Base-by-base conservation (phyloP, 495 filamentous ascomycete genomes). In the Penicillium antarcticum region DNA sequence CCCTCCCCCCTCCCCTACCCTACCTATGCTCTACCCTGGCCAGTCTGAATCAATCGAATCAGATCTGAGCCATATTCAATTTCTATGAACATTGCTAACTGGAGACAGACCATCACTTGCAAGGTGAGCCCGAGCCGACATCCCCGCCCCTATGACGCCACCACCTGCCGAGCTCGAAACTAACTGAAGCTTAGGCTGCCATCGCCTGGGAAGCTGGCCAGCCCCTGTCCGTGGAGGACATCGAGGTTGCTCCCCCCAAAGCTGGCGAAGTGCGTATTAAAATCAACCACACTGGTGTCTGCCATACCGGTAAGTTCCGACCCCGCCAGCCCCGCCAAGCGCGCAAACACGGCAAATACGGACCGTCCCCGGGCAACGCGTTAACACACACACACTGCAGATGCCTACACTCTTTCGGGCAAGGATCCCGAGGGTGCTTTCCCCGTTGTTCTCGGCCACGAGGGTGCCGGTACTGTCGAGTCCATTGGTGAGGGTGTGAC, bases 361-460 rank as follows among this genome's bases (percentile, higher is more conserved):
- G 33, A 19, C 3, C 42, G 9, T 29, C 18, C 21, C 38, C 26
- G 26, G 19, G 7, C 6, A 10, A 38, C 11, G 13, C 16, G 31
- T 12, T 36, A 48, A 59, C 53, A 40, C 45, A 29, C 40, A 59
- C 53, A 40, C 45, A 29, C 40, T 45, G 34, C 51, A 91, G 94
- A 98, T 81, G 94, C 94, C 67, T 98, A 97, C 78, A 98, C 94
- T 17, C 80, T 98, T 51, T 97, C 92, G 16, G 94, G 94, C 53
- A 96, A 97, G 76, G 94, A 98, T 61, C 94, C 95, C 36, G 94
- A 98, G 74, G 94, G 94, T 56, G 94, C 95, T 31, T 98, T 98
- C 80, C 94, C 94, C 55, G 86, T 97, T 55, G 84, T 98, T 54
- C 83, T 97, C 31, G 94, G 94, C 42, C 94, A 98, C 74, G 94